Evolutionary conservation across 305 asterid species (phyloP), one percentile per base, ranked within the genome.

Genomic region (Fraxinus platypoda): DNA sequence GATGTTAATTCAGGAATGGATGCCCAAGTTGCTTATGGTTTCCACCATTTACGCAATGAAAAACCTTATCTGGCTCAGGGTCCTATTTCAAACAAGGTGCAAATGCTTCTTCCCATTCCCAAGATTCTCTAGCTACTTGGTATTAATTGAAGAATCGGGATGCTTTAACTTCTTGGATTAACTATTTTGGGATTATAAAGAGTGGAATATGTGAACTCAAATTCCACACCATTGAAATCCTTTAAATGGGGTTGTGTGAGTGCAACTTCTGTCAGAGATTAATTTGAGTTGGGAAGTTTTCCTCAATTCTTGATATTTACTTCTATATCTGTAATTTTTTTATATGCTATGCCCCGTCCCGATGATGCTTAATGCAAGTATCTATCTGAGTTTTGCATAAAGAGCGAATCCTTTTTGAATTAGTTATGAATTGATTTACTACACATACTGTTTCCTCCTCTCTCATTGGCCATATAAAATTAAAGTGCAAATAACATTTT

Each of bases 11-110:
- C 87, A 96, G 99, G 99, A 77, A 96, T 96, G 99, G 99, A 96
- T 87, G 99, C 99, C 72, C 97, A 91, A 88, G 98, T 96, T 38
- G 98, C 99, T 77, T 94, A 96, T 84, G 98, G 98, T 84, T 96
- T 96, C 91, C 99, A 96, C 88, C 94, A 92, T 87, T 88, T 96
- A 83, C 98, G 99, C 46, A 94, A 96, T 81, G 97, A 96, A 90
- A 96, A 87, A 84, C 99, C 99, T 54, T 92, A 88, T 90, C 98
- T 93, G 15, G 99, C 99, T 68, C 97, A 91, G 89, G 98, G 99
- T 84, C 99, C 99, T 82, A 84, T 95, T 37, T 84, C 99, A 64
- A 95, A 94, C 90, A 94, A 95, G 98, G 98, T 96, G 86, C 88
- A 4, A 23, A 73, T 34, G 66, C 75, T 85, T 74, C 72, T 82